Evolutionary conservation across 306 rosid species (phyloP), one percentile per base, ranked within the genome.

Genomic region (Dryas drummondii): DNA sequence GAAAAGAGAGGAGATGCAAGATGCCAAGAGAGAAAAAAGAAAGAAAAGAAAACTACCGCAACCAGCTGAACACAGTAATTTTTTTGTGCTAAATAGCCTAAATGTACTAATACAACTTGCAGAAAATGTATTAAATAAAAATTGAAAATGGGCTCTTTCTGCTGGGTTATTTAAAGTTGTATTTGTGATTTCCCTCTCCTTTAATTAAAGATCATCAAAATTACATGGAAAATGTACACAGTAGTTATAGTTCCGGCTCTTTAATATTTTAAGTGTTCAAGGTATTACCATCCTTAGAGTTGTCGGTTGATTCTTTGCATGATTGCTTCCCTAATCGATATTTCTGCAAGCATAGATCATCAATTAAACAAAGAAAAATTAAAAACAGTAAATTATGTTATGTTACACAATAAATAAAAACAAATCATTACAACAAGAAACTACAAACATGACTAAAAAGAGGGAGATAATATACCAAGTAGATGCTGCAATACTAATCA

Each of bases 251-350:
- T 15, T 14, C 51, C 37, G 48, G 58, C 7, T 27, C 16, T 44
- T 19, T 1, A 65, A 8, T 37, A 40, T 57, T 16, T 45, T 41
- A 15, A 68, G 68, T 26, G 51, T 40, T 16, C 45, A 45, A 48
- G 58, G 70, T 73, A 60, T 59, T 84, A 87, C 91, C 91, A 56
- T 87, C 88, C 78, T 82, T 87, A 1, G 86, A 79, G 79, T 60
- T 84, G 41, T 87, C 91, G 11, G 79, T 76, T 7, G 76, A 84
- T 27, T 87, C 91, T 87, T 82, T 87, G 84, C 81, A 76, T 13
- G 90, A 76, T 75, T 84, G 91, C 82, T 84, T 87, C 62, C 91
- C 88, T 42, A 87, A 54, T 68, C 91, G 84, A 60, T 80, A 87
- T 80, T 87, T 87, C 91, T 87, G 88, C 74, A 56, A 82, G 75